These are phyloP conservation scores for Podila minutissima DNA, from an alignment of 192 early-diverging fungal species.

Conservation along the genomic window DNA sequence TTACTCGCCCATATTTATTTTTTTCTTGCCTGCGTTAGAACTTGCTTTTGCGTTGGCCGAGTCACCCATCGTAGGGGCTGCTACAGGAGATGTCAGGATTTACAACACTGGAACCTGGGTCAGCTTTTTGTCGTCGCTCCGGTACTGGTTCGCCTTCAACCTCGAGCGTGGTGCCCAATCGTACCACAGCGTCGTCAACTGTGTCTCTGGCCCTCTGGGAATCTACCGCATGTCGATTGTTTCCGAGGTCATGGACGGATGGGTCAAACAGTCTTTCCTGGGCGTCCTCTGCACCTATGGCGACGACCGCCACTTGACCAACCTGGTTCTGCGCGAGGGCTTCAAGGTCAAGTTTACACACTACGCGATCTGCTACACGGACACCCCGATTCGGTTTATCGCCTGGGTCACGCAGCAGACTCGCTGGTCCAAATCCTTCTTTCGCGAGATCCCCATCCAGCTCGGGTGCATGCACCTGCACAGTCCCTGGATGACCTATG, in stretches of 20 bases:
- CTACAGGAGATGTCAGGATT: conserved; percentile 58
- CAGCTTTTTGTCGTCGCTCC: conserved; percentile 68
- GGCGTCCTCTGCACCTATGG: conserved; percentile 72
- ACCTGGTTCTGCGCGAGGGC: conserved; percentile 58
- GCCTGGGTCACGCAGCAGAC: conserved; percentile 73
- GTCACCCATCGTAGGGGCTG: conserved; percentile 62
- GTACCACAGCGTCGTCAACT: conserved; percentile 66
- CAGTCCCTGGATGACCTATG: conserved; percentile 69
- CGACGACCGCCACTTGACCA: conserved; percentile 71
- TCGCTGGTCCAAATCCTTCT: conserved; percentile 73
- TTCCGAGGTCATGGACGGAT: conserved; percentile 60
- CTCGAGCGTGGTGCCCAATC: conserved; percentile 71
- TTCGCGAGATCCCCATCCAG: conserved; percentile 64
- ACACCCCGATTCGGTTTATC: conserved; percentile 64
- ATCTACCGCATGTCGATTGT: conserved; percentile 63
- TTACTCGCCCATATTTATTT: neutral
- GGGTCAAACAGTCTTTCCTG: conserved; percentile 65
- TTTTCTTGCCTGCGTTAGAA: conserved; percentile 33
- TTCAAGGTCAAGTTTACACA: conserved; percentile 64
- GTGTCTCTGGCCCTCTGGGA: conserved; percentile 73
- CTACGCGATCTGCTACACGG: conserved; percentile 68
- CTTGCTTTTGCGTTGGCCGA: conserved; percentile 61
- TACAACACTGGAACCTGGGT: conserved; percentile 63
- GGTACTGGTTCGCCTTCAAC: conserved; percentile 75
- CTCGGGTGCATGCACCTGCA: conserved; percentile 61